Conservation (phyloP, 1,284 basidiomycete genomes). For the Golubevia pallescens region DNA sequence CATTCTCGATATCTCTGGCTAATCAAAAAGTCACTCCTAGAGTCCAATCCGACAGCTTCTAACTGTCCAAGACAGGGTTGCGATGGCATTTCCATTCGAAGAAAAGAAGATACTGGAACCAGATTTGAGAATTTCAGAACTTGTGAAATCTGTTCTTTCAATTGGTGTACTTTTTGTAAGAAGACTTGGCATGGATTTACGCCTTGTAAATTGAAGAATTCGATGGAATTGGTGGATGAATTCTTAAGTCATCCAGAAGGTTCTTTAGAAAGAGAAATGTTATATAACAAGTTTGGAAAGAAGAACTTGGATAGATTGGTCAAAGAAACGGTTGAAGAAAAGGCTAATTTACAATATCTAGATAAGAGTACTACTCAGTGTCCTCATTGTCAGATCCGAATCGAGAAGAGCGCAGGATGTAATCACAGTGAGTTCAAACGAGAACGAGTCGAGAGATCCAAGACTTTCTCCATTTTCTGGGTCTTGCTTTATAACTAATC, state of each 20-base stretch:
- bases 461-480: not conserved
- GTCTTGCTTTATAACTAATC: too few relatives aligned
- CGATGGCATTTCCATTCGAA: not conserved
- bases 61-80: conserved; percentile 3
- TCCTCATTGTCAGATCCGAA: conserved; percentile 3
- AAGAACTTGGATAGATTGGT: not conserved
- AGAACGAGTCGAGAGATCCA: not conserved
- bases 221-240: not conserved
- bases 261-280: not conserved
- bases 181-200: conserved; percentile 5
- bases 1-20: not conserved
- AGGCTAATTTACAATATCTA: conserved; percentile 2
- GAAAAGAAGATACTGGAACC: not conserved
- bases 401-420: conserved; percentile 8
- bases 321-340: conserved; percentile 3
- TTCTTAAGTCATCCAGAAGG: not conserved
- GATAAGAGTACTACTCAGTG: conserved; percentile 1
- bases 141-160: conserved; percentile 2
- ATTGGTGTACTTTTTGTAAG: conserved; percentile 7
- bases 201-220: not conserved
- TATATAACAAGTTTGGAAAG: not conserved
- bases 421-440: conserved; percentile 3
- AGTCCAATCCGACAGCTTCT: conserved; percentile 1
- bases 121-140: conserved; percentile 6
- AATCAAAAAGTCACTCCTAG: not conserved